Evolutionary conservation across 176 grass and related monocot genomes (phyloP).

Genomic region (Triticum urartu): DNA sequence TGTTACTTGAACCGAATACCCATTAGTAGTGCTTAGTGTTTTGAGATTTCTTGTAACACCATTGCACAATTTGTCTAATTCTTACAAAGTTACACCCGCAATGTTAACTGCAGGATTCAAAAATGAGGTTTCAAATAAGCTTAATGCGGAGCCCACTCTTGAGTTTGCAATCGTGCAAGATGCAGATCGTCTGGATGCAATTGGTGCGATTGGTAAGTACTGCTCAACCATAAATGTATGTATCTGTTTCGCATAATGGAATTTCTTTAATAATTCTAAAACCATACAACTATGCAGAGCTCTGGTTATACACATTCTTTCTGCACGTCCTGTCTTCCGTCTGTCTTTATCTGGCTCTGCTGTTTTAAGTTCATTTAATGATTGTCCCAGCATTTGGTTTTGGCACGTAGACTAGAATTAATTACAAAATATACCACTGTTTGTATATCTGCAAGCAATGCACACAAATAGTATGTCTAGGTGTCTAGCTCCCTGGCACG

Average conservation of each 20-base stretch:
- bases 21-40: not conserved
- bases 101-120: constrained; percentile 67
- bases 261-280: not conserved
- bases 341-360: not conserved
- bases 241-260: not conserved
- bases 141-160: constrained; percentile 37
- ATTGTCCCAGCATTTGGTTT: not conserved
- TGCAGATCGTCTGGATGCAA: constrained; percentile 89
- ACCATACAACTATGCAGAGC: not conserved
- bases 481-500: not conserved
- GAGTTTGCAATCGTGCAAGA: constrained; percentile 96
- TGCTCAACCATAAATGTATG: not conserved
- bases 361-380: not conserved
- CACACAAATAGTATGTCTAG: not conserved
- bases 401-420: not conserved
- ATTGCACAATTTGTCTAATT: not conserved
- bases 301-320: not conserved
- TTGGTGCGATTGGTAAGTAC: constrained; percentile 80
- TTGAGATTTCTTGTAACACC: not conserved
- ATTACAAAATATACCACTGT: not conserved
- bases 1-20: constrained; percentile 5
- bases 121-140: constrained; percentile 66
- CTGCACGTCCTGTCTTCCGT: not conserved
- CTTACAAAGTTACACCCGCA: not conserved
- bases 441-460: not conserved